Conservation (phyloP, 768 basidiomycete genomes). For the Leucocoprinus birnbaumii region DNA sequence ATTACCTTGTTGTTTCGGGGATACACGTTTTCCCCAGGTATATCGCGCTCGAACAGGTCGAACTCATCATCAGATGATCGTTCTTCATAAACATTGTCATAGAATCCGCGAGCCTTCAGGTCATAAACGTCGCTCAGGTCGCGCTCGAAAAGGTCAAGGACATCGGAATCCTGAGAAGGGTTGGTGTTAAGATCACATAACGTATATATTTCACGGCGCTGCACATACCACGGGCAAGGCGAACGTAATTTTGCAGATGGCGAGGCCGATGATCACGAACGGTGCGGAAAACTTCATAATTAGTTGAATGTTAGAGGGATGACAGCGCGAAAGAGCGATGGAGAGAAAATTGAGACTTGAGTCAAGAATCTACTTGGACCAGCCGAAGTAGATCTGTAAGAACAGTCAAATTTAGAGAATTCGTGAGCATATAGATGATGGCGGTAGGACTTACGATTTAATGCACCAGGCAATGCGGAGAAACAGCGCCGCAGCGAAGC, state of each 20-base stretch:
- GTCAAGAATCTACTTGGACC: not conserved
- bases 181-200: not conserved
- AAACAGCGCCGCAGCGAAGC: no score
- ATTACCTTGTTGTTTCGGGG: not conserved
- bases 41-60: not conserved
- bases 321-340: not conserved
- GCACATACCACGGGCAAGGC: constrained; percentile 1
- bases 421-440: not conserved
- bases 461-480: no score
- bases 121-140: not conserved
- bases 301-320: not conserved
- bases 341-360: no score
- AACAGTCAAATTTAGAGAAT: not conserved
- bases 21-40: not conserved
- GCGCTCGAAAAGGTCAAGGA: not conserved
- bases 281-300: constrained; percentile 6
- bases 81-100: not conserved
- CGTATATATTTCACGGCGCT: not conserved
- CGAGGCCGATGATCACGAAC: not conserved
- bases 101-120: not conserved
- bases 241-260: not conserved
- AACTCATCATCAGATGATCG: not conserved
- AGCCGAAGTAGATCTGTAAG: constrained; percentile 6
- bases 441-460: no score
- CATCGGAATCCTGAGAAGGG: not conserved